A percentile compares a stretch with the other conserved stretches of the same genome.
These are phyloP conservation scores for Populus tremula DNA, from an alignment of 345 rosid genomes.

Conservation along the genomic window DNA sequence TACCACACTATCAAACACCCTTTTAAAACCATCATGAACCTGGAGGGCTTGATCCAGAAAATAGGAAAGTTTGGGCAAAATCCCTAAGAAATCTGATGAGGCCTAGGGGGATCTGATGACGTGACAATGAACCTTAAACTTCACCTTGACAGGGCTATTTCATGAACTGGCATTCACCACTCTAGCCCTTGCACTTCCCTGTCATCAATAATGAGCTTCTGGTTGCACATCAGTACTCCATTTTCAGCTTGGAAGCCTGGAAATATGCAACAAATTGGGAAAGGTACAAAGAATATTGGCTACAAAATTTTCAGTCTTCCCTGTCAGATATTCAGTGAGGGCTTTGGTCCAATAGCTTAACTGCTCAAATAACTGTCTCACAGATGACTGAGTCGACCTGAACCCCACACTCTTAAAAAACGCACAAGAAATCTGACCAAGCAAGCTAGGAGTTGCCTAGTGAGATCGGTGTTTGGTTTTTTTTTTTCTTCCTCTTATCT, in stretches of 20 bases:
- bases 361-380: background rate
- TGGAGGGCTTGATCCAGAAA: background rate
- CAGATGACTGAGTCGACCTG: background rate
- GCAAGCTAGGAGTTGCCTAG: background rate
- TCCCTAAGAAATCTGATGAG: background rate
- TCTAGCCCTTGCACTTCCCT: background rate
- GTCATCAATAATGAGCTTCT: background rate
- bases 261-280: background rate
- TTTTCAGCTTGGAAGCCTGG: background rate
- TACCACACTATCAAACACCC: too few relatives aligned
- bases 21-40: background rate
- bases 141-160: too few relatives aligned
- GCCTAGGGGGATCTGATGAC: background rate
- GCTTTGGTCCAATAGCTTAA: background rate
- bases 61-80: background rate
- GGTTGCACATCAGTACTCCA: background rate
- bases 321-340: background rate
- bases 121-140: too few relatives aligned
- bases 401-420: background rate
- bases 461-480: too few relatives aligned
- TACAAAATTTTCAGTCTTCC: background rate
- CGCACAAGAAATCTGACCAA: background rate
- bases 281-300: background rate
- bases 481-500: too few relatives aligned
- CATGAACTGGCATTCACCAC: too few relatives aligned